A percentile compares a stretch with the other conserved stretches of the same genome.
These are phyloP conservation scores for Neurospora terricola DNA, from an alignment of 495 filamentous ascomycete genomes.

Conservation along the genomic window DNA sequence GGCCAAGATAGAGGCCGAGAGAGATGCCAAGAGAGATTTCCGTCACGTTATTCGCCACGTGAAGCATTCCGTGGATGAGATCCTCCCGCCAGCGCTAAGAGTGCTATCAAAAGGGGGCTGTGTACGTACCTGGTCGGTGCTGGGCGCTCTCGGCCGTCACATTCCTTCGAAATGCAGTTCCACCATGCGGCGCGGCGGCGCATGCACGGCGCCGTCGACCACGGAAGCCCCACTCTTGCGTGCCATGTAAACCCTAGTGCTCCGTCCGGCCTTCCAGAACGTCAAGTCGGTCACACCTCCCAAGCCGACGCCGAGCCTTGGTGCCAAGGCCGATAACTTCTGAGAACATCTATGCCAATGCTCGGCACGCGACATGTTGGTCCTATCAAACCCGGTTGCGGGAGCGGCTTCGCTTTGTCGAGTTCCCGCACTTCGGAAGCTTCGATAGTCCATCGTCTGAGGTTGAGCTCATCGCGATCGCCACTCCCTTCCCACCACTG, in stretches of 20 bases:
- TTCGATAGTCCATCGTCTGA: neutral
- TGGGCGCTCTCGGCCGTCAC: neutral
- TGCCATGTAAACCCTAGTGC: neutral
- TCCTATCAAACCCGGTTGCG: neutral
- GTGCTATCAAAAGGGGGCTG: neutral
- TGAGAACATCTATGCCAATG: neutral
- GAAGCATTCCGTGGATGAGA: neutral
- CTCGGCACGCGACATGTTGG: neutral
- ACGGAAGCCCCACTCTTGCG: neutral
- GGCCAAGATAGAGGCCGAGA: neutral
- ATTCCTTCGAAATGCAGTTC: neutral
- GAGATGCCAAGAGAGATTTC: neutral
- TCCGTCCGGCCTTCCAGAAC: neutral
- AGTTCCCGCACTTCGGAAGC: neutral
- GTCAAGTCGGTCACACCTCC: neutral
- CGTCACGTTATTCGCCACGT: constrained; percentile 6
- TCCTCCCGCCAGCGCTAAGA: constrained; percentile 1
- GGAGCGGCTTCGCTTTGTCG: neutral
- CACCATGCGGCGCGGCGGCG: neutral
- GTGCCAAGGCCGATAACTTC: neutral
- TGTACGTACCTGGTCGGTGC: neutral
- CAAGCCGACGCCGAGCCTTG: neutral
- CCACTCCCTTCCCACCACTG: neutral
- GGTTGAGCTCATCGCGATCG: neutral
- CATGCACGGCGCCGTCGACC: neutral